Evolutionary conservation across 768 basidiomycete species (phyloP), one percentile per base, ranked within the genome.

Genomic region (Hypsizygus marmoreus): DNA sequence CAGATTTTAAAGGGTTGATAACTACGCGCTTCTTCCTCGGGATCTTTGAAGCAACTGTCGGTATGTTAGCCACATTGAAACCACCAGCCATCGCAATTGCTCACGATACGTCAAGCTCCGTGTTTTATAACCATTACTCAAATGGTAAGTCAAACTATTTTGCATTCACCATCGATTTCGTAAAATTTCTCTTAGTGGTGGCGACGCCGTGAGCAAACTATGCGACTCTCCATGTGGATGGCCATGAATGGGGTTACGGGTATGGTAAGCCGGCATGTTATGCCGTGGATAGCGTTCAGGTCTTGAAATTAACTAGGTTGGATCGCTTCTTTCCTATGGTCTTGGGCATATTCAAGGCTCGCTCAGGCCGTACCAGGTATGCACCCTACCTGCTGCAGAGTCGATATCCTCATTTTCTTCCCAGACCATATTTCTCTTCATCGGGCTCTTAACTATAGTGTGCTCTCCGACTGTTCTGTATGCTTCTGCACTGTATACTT

Each of bases 41-140:
- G 14, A 61, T 73, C 4, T 75, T 76, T 45, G 74, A 76, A 43
- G 73, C 74, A 22, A 72, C 72, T 6, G 73, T 79, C 20, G 68
- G 70, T 61, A 35, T 54, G 65, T 50, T 14, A 13, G 13, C 9
- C 19, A 23, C n/a, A n/a, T n/a, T n/a, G n/a, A n/a, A n/a, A n/a
- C n/a, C n/a, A n/a, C n/a, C n/a, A n/a, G n/a, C n/a, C n/a, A n/a
- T n/a, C n/a, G n/a, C n/a, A n/a, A n/a, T n/a, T n/a, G n/a, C n/a
- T 34, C 10, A 26, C n/a, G 44, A 14, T 26, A 20, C 1, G 40
- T 35, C 10, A 16, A 71, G 71, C 74, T 24, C 76, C 75, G 4
- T 70, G 68, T 38, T 77, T 77, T 59, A 73, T 79, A 41, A 69
- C 74, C 1, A 68, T 77, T 40, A 77, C 73, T 17, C 70, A 72